Conservation (phyloP, 441 rosid genomes). For the Mallotus japonicus region DNA sequence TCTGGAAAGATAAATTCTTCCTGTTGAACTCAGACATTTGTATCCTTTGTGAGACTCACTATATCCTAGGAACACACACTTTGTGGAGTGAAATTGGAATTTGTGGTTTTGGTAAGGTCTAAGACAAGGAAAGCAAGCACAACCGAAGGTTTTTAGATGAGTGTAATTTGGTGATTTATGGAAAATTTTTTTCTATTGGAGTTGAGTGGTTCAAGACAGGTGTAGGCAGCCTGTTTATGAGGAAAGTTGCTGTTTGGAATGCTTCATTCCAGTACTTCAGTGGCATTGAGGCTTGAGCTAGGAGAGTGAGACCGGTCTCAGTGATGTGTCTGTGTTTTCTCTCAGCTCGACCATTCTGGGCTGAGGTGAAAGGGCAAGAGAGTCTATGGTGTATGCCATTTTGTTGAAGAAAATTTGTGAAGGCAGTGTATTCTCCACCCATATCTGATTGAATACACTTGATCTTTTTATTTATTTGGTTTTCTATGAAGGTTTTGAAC, state of each 20-base stretch:
- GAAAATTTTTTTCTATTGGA: too few species aligned
- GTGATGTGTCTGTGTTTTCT: background rate
- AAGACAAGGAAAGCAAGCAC: background rate
- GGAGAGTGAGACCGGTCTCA: background rate
- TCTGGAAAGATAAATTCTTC: background rate
- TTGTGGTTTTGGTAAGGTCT: background rate
- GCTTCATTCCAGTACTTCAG: background rate
- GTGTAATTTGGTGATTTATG: background rate
- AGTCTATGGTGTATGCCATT: background rate
- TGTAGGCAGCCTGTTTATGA: background rate
- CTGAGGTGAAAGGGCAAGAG: background rate
- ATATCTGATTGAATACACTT: too few species aligned
- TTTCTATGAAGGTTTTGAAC: background rate
- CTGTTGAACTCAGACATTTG: background rate
- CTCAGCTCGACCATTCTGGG: background rate
- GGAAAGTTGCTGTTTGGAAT: background rate
- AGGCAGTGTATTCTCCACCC: background rate
- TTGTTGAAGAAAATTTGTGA: background rate
- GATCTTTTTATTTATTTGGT: background rate
- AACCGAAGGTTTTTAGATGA: background rate
- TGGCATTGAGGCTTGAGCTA: background rate
- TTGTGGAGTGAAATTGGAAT: background rate
- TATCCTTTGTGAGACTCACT: background rate
- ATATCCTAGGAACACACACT: background rate
- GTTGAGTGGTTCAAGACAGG: too few species aligned